Percentiles rank a stretch among this genome's conserved stretches.
Conservation (phyloP, 345 rosid genomes). For the Syzygium aqueum region DNA sequence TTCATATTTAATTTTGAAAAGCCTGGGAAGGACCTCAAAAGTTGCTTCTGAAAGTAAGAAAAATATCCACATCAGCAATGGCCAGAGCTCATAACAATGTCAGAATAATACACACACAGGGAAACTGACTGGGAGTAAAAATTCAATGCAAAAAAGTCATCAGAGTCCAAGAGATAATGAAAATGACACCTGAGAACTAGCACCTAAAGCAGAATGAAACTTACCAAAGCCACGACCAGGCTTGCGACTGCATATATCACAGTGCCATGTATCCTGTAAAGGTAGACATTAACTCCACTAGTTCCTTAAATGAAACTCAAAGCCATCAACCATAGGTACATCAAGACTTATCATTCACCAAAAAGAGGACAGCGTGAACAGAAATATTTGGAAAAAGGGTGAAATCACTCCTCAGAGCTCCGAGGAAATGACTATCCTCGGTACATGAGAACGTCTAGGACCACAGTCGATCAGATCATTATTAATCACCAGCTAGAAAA, state of each 20-base stretch:
- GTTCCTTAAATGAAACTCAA: neutral
- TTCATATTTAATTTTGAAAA: conserved; percentile 95
- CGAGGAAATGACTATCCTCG: neutral
- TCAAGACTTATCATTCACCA: neutral
- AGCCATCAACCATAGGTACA: neutral
- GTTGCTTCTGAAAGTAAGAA: conserved; percentile 65
- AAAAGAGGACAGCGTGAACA: neutral
- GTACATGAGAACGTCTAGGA: neutral
- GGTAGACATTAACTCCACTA: neutral
- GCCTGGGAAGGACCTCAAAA: conserved; percentile 96
- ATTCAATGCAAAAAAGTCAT: neutral
- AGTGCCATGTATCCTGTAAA: conserved; percentile 64
- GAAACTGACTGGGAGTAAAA: neutral
- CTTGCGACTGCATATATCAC: conserved; percentile 57
- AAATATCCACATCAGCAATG: neutral
- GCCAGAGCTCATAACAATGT: neutral
- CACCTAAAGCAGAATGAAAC: neutral
- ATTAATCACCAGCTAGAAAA: neutral
- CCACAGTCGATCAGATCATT: neutral
- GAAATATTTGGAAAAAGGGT: neutral
- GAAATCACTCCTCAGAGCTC: neutral
- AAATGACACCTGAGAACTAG: neutral
- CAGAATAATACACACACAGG: neutral
- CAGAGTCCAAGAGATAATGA: neutral
- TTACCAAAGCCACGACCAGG: conserved; percentile 75